Base-by-base conservation (phyloP, 352 stramenopile species). In the Pythium grandisporangium region DNA sequence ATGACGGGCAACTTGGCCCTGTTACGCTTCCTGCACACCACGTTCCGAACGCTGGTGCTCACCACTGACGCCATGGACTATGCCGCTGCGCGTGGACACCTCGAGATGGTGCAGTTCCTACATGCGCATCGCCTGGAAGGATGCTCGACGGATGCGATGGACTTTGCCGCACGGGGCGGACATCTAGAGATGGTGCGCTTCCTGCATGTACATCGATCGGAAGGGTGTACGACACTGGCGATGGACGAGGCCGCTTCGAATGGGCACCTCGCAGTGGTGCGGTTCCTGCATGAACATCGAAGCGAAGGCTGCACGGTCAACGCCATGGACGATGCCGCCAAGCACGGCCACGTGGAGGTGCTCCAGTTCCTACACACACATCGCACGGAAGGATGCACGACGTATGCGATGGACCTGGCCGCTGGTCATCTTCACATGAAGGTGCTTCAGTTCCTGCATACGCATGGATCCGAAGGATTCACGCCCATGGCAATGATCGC, bases 11-110 rank as follows among this genome's bases (percentile, higher is more conserved):
- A 37, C 17, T 5, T 30, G 5, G 41, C 23, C 6, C 27, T 47
- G 6, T 25, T 47, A 6, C 6, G 20, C 12, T 47, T 25, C 19
- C 17, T 47, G 6, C 13, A 27, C 25, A 24, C 14, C 10, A 6
- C 6, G 19, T 47, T 47, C 41, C 41, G 20, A 5, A 5, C 10
- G 5, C 38, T 45, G 5, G 22, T 45, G 38, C 38, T 45, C 21
- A 45, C 38, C 6, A 33, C 38, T 12, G 38, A 45, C 24, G 38
- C 38, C 6, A 45, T 45, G 38, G 38, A 45, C 24, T 34, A 33
- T 16, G 38, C 38, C 5, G 24, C 24, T 5, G 20, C 38, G n/a
- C 3, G 19, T 21, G 38, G 38, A 1, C 38, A 45, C 2, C 23
- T 45, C 1, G 11, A 6, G 4, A 33, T 45, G 6, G 21, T 45